phyloP scores from a whole-genome alignment of 2,329 filamentous ascomycete species.

The Xylaria sp. region DNA sequence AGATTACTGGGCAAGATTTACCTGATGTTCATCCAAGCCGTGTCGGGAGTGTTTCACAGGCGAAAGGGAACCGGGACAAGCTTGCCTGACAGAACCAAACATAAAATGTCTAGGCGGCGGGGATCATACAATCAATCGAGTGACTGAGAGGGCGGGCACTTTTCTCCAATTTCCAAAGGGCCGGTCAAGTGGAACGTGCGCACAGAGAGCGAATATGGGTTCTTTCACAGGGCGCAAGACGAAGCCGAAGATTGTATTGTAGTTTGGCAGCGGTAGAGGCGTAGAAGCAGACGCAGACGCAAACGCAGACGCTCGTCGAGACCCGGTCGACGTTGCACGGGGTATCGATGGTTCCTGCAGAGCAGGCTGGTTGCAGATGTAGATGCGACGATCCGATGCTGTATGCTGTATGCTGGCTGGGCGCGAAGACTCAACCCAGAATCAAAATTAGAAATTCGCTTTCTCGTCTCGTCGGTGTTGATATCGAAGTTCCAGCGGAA shows the following conservation, averaged over 20 bases:
- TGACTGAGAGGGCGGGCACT: not conserved
- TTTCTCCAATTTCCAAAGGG: conserved; percentile 20
- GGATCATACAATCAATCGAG: conserved; percentile 33
- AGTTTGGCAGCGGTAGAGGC: not conserved
- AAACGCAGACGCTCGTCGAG: conserved; percentile 10
- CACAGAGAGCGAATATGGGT: conserved; percentile 1
- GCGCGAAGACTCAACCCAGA: not conserved
- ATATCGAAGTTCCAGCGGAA: not conserved
- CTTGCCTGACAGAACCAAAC: conserved; percentile 27
- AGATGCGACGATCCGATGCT: conserved; percentile 36
- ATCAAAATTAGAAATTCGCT: conserved; percentile 8
- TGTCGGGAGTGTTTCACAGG: conserved; percentile 41
- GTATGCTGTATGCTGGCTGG: conserved; percentile 20
- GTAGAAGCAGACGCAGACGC: too few species aligned
- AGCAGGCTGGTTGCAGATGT: conserved; percentile 36
- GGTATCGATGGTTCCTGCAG: conserved; percentile 37
- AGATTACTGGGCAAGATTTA: conserved; percentile 30
- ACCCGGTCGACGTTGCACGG: conserved; percentile 27
- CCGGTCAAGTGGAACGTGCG: conserved; percentile 4
- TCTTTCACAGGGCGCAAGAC: not conserved
- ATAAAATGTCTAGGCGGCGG: conserved; percentile 31
- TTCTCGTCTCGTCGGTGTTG: not conserved
- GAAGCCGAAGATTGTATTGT: not conserved
- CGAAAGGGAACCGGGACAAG: conserved; percentile 28
- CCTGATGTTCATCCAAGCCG: conserved; percentile 30